A percentile compares a stretch with the other conserved stretches of the same genome.
phyloP scores from a whole-genome alignment of 495 filamentous ascomycete species.

The Jackrogersella minutella region DNA sequence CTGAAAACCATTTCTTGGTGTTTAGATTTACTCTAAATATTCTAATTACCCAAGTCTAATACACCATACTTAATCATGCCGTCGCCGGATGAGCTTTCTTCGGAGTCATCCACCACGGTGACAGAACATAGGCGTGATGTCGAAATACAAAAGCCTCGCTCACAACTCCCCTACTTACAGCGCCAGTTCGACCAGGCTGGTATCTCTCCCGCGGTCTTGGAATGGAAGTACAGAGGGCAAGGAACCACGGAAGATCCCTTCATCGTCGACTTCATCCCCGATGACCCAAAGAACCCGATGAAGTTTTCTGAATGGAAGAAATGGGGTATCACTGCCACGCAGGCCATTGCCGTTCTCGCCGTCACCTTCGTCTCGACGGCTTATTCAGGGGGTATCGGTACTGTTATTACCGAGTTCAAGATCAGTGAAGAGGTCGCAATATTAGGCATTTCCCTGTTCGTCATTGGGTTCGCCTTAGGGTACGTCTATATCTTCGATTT shows the following conservation, averaged over 20 bases:
- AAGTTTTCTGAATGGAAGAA: constrained; percentile 67
- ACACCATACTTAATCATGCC: constrained; percentile 18
- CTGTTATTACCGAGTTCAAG: constrained; percentile 67
- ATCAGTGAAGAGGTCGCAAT: constrained; percentile 67
- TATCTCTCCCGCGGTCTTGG: constrained; percentile 57
- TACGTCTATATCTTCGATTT: constrained; percentile 47
- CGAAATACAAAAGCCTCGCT: constrained; percentile 22
- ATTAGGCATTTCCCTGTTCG: constrained; percentile 76
- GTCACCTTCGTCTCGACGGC: constrained; percentile 82
- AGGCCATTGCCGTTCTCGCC: constrained; percentile 73
- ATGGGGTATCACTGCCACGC: constrained; percentile 72
- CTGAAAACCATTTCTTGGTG: background rate
- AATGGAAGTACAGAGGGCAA: constrained; percentile 68
- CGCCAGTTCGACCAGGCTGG: constrained; percentile 50
- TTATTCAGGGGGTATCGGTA: constrained; percentile 72
- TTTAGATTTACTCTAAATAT: background rate
- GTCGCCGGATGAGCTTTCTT: constrained; percentile 29
- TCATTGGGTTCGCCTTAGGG: constrained; percentile 75
- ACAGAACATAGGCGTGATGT: constrained; percentile 30
- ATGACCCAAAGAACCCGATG: constrained; percentile 78
- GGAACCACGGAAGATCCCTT: constrained; percentile 80
- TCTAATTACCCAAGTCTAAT: background rate
- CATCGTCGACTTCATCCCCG: constrained; percentile 74
- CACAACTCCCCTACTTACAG: constrained; percentile 29
- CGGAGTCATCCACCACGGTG: constrained; percentile 34